Evolutionary conservation across 1,139 yeast genomes (phyloP).

Genomic region (Suhomyces chickasaworum): DNA sequence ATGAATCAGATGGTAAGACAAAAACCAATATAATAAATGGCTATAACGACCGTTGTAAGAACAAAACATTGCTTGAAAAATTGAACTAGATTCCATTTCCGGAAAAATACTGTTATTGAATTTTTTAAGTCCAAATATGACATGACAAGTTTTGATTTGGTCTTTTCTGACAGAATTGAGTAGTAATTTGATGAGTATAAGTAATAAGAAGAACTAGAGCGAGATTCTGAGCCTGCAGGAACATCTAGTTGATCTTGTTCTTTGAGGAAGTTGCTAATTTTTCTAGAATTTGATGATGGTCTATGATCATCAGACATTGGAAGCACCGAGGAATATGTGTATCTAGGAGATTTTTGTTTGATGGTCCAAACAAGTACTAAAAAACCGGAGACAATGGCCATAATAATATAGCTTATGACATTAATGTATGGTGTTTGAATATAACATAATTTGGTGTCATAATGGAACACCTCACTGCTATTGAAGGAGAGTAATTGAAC

Average conservation of each 20-base stretch:
- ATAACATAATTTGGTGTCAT: conserved; percentile 49
- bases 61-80: conserved; percentile 16
- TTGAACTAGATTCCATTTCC: conserved; percentile 20
- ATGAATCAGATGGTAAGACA: conserved; percentile 9
- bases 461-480: conserved; percentile 26
- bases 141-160: neutral
- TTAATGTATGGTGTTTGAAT: conserved; percentile 52
- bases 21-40: conserved; percentile 16
- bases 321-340: conserved; percentile 20
- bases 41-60: conserved; percentile 12
- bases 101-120: conserved; percentile 6
- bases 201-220: conserved; percentile 14
- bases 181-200: conserved; percentile 16
- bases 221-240: conserved; percentile 6
- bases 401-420: conserved; percentile 37
- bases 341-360: conserved; percentile 27
- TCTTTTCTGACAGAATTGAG: conserved; percentile 1
- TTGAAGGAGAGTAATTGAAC: conserved; percentile 49
- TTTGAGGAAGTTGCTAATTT: conserved; percentile 21
- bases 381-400: conserved; percentile 39
- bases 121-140: neutral
- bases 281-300: conserved; percentile 17
- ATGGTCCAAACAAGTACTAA: conserved; percentile 35
- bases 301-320: conserved; percentile 17
- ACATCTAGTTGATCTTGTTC: conserved; percentile 20